These are phyloP conservation scores for Dionaea muscipula DNA, from an alignment of 179 eudicot species.

Conservation along the genomic window DNA sequence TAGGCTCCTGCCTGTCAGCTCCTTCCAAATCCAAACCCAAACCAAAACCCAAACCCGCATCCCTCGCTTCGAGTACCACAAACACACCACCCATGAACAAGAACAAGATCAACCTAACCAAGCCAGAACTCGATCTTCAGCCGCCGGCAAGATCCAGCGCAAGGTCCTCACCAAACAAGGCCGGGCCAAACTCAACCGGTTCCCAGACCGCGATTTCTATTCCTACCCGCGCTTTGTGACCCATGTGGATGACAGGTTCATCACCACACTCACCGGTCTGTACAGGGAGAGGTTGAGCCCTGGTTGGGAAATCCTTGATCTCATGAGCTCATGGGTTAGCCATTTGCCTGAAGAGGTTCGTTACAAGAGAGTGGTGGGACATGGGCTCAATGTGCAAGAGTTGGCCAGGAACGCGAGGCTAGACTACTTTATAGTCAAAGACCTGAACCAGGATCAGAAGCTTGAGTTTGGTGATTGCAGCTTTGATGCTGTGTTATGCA, in stretches of 20 bases:
- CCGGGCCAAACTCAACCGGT: conserved; percentile 35
- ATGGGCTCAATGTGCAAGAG: conserved; percentile 59
- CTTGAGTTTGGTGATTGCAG: conserved; percentile 29
- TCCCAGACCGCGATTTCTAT: conserved; percentile 45
- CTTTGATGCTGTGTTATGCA: conserved; percentile 52
- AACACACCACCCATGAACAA: conserved; percentile 12
- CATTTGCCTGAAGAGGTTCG: conserved; percentile 38
- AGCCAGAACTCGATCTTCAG: not conserved
- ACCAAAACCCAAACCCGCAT: conserved; percentile 1
- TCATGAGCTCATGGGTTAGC: conserved; percentile 71
- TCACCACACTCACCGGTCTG: conserved; percentile 31
- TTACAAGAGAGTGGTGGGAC: conserved; percentile 50
- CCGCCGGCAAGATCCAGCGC: conserved; percentile 38
- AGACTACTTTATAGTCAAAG: conserved; percentile 53
- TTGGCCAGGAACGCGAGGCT: conserved; percentile 40
- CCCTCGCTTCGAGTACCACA: conserved; percentile 1
- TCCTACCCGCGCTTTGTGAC: conserved; percentile 47
- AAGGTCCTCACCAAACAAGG: conserved; percentile 32
- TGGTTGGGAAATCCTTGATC: conserved; percentile 39
- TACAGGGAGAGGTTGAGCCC: conserved; percentile 34
- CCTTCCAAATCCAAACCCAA: not conserved
- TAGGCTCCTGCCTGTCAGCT: too few species aligned
- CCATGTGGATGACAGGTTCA: conserved; percentile 48
- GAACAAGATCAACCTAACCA: conserved; percentile 9
- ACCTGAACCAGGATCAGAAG: conserved; percentile 41